Base-by-base conservation (phyloP, 225 moss, liverwort and hornwort species). In the Thuidium tamariscinum region DNA sequence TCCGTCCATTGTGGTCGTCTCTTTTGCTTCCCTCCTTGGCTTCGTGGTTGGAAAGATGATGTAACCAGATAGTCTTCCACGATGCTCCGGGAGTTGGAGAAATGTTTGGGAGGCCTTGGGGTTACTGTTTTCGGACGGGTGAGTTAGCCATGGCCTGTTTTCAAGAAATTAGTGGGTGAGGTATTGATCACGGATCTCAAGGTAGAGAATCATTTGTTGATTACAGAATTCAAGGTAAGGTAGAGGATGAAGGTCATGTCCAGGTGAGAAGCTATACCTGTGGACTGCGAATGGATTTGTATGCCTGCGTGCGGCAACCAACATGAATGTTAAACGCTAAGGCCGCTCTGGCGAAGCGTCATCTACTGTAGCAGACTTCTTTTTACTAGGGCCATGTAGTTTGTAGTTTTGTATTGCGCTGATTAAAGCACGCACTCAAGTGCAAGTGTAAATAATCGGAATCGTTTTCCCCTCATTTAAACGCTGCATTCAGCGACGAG, bases 1-100 rank as follows among this genome's bases (percentile, higher is more conserved):
- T 12, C 88, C 90, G 16, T 67, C 88, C 21, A 21, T 91, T 17
- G 63, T 65, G 62, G 88, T 75, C 55, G 84, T 83, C 2, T 63
- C 81, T 46, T 52, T 91, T 48, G 84, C 86, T 4, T 84, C 91
- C 2, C 11, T 88, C 5, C 56, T 84, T 1, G 86, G 83, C 46
- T 91, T 91, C 39, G 71, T 86, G 54, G 91, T 86, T 41, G 88
- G 75, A 4, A 91, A 60, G 81, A 81, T 91, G 88, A 73, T 86
- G 83, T 84, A 41, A 22, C 6, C 10, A 22, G 46, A 15, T 32
- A 4, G 46, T 15, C 15, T 34, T 46, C 32, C 29, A 20, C 44
- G 44, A 44, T 21, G 13, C 5, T 3, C 1, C 10, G 13, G 29
- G 30, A 29, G 30, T 29, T 79, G 22, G 9, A 34, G 78, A 29